Base-by-base conservation (phyloP, 129 eudicot species). In the Arctium minus region DNA sequence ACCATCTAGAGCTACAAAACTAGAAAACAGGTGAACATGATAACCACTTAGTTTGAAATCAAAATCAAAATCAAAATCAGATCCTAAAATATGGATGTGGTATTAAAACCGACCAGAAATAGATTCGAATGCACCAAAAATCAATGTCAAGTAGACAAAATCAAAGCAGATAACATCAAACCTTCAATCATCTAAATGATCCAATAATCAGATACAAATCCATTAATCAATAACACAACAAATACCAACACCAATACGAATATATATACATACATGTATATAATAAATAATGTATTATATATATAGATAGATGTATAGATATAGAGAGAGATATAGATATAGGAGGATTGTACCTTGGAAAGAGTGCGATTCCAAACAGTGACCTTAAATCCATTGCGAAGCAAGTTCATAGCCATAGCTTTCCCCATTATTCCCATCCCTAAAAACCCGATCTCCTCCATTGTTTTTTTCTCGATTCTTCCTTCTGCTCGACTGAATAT, bases 361-460 rank as follows among this genome's bases (percentile, higher is more conserved):
- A 92, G 98, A 73, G 99, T 93, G 81, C 99, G 97, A 76, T 96
- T 96, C 99, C 99, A 96, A 42, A 96, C 98, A 84, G 98, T 90
- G 85, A 96, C 88, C 87, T 93, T 96, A 78, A 90, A 93, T 15
- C 98, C 99, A 92, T 91, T 87, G 46, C 90, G 90, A 53, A 93
- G 91, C 90, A 96, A 88, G 84, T 96, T 96, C 90, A 93, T 86
- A 15, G 99, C 89, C 99, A 96, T 93, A 8, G 98, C 99, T 74
- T 96, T 93, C 44, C 99, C 99, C 99, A 96, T 96, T 79, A 96
- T 96, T 37, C 99, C 98, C 94, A 96, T 81, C 9, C 99, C 99
- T 84, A 96, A 70, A 86, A 96, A 96, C 86, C 99, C 99, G 27
- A 96, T 82, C 76, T 93, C 99, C 88, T 89, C 97, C 99, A 91